These are phyloP conservation scores for Metschnikowia gelsemii DNA, from an alignment of 805 yeast species.

Conservation along the genomic window DNA sequence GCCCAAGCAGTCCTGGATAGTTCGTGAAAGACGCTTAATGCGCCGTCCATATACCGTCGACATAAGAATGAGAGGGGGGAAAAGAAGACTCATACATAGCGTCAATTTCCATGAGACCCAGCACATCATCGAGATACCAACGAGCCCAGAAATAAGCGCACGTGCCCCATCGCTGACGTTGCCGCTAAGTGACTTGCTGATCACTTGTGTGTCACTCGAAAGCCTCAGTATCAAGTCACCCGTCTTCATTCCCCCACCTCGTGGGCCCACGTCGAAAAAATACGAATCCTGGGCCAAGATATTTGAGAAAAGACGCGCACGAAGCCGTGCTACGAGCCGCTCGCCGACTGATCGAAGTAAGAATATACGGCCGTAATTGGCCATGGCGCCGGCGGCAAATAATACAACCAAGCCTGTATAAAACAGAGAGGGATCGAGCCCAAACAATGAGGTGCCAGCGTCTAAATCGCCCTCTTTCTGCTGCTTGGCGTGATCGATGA, in stretches of 20 bases:
- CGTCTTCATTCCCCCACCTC: conserved; percentile 54
- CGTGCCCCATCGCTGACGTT: conserved; percentile 92
- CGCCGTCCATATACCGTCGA: conserved; percentile 80
- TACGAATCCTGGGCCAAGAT: conserved; percentile 83
- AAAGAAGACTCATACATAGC: conserved; percentile 71
- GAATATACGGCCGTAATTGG: conserved; percentile 80
- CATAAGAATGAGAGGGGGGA: conserved; percentile 81
- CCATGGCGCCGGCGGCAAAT: conserved; percentile 69
- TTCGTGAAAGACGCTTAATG: conserved; percentile 70
- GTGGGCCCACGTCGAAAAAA: conserved; percentile 77
- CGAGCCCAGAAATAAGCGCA: conserved; percentile 75
- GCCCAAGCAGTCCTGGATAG: conserved; percentile 83
- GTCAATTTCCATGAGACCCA: conserved; percentile 82
- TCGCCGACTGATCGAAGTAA: conserved; percentile 81
- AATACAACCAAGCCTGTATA: conserved; percentile 59
- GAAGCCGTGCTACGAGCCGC: conserved; percentile 76
- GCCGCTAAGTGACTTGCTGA: conserved; percentile 80
- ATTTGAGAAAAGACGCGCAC: conserved; percentile 73
- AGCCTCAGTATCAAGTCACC: conserved; percentile 90
- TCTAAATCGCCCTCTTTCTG: conserved; percentile 7
- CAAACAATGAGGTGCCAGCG: conserved; percentile 36
- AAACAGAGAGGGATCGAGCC: conserved; percentile 63
- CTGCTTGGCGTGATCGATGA: conserved; percentile 66
- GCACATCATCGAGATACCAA: conserved; percentile 90
- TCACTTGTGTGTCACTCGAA: conserved; percentile 85